These are phyloP conservation scores for Gamsiella multidivaricata DNA, from an alignment of 192 early-diverging fungal genomes.

Conservation along the genomic window DNA sequence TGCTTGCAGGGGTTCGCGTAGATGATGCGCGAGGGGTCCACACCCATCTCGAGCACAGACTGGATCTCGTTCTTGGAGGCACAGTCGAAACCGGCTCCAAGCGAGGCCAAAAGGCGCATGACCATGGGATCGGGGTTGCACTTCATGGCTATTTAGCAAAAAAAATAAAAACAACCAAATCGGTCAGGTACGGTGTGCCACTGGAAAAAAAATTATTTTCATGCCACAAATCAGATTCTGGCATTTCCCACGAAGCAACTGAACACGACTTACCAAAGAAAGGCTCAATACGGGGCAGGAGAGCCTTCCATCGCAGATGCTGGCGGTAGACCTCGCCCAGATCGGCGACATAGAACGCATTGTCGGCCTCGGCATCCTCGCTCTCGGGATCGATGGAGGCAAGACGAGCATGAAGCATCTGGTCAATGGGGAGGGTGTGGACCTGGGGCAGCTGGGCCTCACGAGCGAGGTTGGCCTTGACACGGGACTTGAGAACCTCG, in stretches of 20 bases:
- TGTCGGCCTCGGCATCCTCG: conserved; percentile 74
- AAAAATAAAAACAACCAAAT: not conserved
- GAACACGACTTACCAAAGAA: conserved; percentile 90
- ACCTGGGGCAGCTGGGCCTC: conserved; percentile 44
- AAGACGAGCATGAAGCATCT: conserved; percentile 50
- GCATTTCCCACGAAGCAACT: too few species aligned
- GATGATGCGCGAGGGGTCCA: conserved; percentile 83
- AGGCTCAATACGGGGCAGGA: conserved; percentile 94
- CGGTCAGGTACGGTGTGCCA: not conserved
- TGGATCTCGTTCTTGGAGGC: conserved; percentile 95
- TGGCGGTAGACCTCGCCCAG: conserved; percentile 92
- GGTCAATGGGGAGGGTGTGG: conserved; percentile 48
- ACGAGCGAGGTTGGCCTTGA: conserved; percentile 48
- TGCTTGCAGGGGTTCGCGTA: conserved; percentile 99
- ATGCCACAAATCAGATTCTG: too few species aligned
- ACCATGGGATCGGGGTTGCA: conserved; percentile 94
- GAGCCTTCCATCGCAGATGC: conserved; percentile 81
- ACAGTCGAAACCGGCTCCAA: conserved; percentile 97
- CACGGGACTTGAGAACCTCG: conserved; percentile 50
- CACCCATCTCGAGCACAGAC: conserved; percentile 78
- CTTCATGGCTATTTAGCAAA: conserved; percentile 81
- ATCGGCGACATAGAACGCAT: conserved; percentile 96
- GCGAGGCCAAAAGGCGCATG: conserved; percentile 79
- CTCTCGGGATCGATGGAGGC: conserved; percentile 44
- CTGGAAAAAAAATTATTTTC: not conserved